phyloP scores from a whole-genome alignment of 1,139 yeast species.

The Candida freyschussii region DNA sequence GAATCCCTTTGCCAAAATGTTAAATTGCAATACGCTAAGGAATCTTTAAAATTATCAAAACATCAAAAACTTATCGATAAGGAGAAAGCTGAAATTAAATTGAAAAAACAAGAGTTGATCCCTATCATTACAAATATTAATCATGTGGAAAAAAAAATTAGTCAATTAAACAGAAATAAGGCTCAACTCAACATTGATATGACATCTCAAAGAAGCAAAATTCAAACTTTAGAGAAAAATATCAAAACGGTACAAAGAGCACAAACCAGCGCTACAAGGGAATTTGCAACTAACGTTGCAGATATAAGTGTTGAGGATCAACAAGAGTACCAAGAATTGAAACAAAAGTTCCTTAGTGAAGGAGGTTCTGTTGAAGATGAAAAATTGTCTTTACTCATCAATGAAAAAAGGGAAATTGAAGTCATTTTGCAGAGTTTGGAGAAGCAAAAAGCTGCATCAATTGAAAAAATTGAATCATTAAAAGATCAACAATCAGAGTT shows the following conservation, averaged over 20 bases:
- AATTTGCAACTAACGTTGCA: conserved; percentile 28
- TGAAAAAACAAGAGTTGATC: conserved; percentile 44
- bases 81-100: conserved; percentile 39
- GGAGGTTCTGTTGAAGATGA: conserved; percentile 61
- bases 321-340: conserved; percentile 54
- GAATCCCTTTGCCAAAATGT: conserved; percentile 27
- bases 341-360: conserved; percentile 50
- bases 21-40: conserved; percentile 44
- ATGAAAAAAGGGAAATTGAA: conserved; percentile 41
- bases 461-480: conserved; percentile 36
- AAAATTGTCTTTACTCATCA: conserved; percentile 38
- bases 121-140: conserved; percentile 54
- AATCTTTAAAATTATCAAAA: conserved; percentile 39
- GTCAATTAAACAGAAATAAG: conserved; percentile 46
- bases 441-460: conserved; percentile 41
- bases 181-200: conserved; percentile 50
- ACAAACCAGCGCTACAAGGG: conserved; percentile 40
- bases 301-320: conserved; percentile 48
- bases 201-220: conserved; percentile 43
- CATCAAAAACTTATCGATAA: conserved; percentile 37
- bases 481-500: conserved; percentile 26
- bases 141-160: conserved; percentile 43
- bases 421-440: conserved; percentile 38
- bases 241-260: conserved; percentile 43
- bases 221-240: conserved; percentile 42